Evolutionary conservation across 2,329 filamentous ascomycete genomes (phyloP), one percentile per base, ranked within the genome.

Genomic region (Trichoderma sp.): DNA sequence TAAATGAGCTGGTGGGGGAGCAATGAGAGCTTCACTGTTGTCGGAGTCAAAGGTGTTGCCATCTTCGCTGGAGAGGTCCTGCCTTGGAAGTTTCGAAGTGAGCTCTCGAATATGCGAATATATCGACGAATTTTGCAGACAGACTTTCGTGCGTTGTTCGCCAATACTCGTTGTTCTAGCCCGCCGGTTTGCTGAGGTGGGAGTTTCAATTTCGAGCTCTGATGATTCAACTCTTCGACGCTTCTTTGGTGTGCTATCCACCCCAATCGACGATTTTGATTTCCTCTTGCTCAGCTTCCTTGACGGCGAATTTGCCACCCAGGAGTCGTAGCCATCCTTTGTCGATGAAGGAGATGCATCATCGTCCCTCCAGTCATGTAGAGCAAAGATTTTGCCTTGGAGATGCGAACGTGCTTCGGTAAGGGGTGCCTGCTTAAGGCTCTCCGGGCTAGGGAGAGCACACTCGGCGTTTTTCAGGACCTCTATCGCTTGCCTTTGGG

Each of bases 361-460:
- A n/a, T 69, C 61, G 27, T 69, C 69, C 53, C 78, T 75, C 80
- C 80, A 81, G 39, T 70, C 71, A 42, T 77, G 70, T 4, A 80
- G 76, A 27, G 70, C 72, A 4, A 68, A 71, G 29, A 78, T 76
- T n/a, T 76, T 74, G 4, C 74, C 70, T 50, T 76, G 73, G 5
- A 79, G 68, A 27, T 72, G 79, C 1, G 74, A 74, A 64, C 78
- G 76, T 5, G 69, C 27, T 39, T 73, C 73, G 12, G 69, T 70
- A 22, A 72, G 70, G 5, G 73, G 73, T 42, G 71, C 73, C 70
- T 80, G 78, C 71, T 79, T 78, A 65, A 80, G 74, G 68, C 79
- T 80, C 68, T 79, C 76, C 4, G 79, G 79, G 58, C 79, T 80
- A 3, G 82, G 82, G 10, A 84, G 73, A 68, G 83, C 79, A 67